Evolutionary conservation across 129 eudicot species (phyloP).

Genomic region (Cynara cardunculus): DNA sequence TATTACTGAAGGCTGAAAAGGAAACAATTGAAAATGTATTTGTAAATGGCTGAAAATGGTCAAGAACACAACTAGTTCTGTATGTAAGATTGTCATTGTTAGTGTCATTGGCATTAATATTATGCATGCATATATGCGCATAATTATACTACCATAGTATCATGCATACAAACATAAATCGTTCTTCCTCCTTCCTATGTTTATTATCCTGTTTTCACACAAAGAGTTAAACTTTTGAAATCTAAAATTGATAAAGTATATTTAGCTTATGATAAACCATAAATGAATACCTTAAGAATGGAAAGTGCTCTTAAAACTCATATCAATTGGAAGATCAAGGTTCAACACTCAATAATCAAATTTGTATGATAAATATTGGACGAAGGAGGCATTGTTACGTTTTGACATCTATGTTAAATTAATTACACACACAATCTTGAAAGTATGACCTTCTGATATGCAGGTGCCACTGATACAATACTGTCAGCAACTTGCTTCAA

Average conservation of each 20-base stretch:
- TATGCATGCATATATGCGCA: slow-evolving; percentile 2
- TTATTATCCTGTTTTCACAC: neutral
- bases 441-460: slow-evolving; percentile 26
- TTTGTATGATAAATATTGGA: neutral
- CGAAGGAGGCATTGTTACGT: neutral
- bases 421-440: neutral
- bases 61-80: neutral
- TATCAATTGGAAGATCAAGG: neutral
- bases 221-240: neutral
- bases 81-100: neutral
- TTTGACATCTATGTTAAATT: neutral
- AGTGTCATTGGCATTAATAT: neutral
- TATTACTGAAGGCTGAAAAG: neutral
- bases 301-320: neutral
- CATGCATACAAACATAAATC: neutral
- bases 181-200: neutral
- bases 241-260: neutral
- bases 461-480: slow-evolving; percentile 97
- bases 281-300: neutral
- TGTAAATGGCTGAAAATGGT: neutral
- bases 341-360: neutral
- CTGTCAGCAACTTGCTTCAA: slow-evolving; percentile 89
- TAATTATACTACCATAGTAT: neutral
- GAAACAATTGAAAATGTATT: neutral
- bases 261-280: slow-evolving; percentile 11